Base-by-base conservation (phyloP, 2,329 filamentous ascomycete species). In the Talaromyces sp. region DNA sequence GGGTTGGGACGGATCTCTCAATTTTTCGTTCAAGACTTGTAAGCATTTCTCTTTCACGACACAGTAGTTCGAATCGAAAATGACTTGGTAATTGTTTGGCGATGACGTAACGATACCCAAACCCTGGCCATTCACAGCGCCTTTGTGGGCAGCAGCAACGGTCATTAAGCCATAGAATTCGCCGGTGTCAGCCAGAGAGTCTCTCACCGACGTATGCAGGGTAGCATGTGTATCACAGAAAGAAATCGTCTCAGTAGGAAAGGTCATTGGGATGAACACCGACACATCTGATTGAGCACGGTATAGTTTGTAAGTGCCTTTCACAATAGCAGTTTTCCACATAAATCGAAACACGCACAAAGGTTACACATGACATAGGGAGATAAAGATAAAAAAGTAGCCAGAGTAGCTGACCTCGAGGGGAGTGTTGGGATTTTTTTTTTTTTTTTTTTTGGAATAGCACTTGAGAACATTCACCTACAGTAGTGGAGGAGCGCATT, bases 121-220 rank as follows among this genome's bases (percentile, higher is more conserved):
- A 57, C 70, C 68, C 50, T 67, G 63, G 18, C 69, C 68, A 23
- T 68, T 65, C 14, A 76, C 61, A 23, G 73, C 67, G 14, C 76
- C 75, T 64, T 71, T 69, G 64, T 78, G 76, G 31, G 75, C 76
- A 51, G 76, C 76, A 31, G 70, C 71, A 61, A 76, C 74, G 42
- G 69, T 71, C 73, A 78, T 75, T 23, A 77, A 66, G 34, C 74
- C 72, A 54, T 75, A 75, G 61, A 78, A 78, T 47, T 70, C 72
- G 9, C 74, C 74, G 4, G 73, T 66, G 56, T 73, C 74, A 3
- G 71, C 70, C 42, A 74, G 70, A n/a, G 72, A 70, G 18, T 68
- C 69, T 56, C 68, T 66, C 47, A 73, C 67, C 61, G 76, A 70
- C 23, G 73, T 57, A 40, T 68, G 68, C 57, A 72, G 67, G 57